These are phyloP conservation scores for Heracleum sosnowskyi DNA, from an alignment of 129 eudicot genomes.

Conservation along the genomic window DNA sequence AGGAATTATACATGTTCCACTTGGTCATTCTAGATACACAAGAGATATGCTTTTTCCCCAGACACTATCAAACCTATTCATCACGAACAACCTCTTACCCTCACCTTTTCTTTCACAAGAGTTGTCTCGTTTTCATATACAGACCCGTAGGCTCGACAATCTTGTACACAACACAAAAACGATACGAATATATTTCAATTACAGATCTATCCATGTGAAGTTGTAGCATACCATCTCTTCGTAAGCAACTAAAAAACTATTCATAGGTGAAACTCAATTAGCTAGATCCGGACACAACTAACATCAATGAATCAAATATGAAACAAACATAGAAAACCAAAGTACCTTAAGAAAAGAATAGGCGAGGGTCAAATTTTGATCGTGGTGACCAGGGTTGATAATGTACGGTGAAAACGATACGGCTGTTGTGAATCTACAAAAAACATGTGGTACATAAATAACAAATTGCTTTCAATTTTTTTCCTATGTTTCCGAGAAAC, in stretches of 20 bases:
- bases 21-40: neutral
- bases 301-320: neutral
- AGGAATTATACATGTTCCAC: neutral
- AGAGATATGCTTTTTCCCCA: neutral
- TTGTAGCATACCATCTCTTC: neutral
- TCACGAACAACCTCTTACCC: constrained; percentile 1
- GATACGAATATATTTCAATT: too few species aligned
- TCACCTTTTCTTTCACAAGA: neutral
- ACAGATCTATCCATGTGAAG: too few species aligned
- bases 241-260: neutral
- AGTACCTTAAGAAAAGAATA: neutral
- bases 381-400: neutral
- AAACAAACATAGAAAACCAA: neutral
- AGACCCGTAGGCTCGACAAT: too few species aligned
- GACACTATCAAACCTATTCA: neutral
- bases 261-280: neutral
- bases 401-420: neutral
- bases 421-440: neutral
- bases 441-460: neutral
- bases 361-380: neutral
- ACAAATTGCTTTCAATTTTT: neutral
- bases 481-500: neutral
- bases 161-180: neutral
- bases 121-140: too few species aligned
- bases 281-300: neutral